Conservation (phyloP, 2,329 filamentous ascomycete species). For the Alternaria longipes region DNA sequence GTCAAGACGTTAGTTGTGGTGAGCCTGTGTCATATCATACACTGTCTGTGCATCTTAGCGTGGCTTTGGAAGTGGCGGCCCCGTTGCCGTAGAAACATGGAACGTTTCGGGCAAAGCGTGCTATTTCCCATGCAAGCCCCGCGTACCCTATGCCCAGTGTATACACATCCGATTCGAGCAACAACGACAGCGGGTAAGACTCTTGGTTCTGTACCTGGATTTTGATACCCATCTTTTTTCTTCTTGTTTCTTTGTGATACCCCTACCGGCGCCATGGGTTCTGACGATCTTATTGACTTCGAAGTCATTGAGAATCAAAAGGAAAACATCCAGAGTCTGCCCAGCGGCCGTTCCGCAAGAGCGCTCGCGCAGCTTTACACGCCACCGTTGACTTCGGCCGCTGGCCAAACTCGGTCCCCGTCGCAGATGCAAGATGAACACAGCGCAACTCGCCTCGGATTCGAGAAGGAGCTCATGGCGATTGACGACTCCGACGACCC, state of each 20-base stretch:
- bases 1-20: neutral
- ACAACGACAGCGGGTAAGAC: slow-evolving; percentile 30
- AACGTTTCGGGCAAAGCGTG: slow-evolving; percentile 23
- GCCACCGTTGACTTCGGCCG: slow-evolving; percentile 60
- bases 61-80: neutral
- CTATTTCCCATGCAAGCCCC: slow-evolving; percentile 29
- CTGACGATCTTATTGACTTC: slow-evolving; percentile 69
- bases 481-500: slow-evolving; percentile 92
- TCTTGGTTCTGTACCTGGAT: slow-evolving; percentile 3
- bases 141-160: slow-evolving; percentile 8
- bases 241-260: slow-evolving; percentile 40
- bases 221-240: slow-evolving; percentile 19
- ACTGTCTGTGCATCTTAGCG: neutral
- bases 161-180: slow-evolving; percentile 25
- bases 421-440: slow-evolving; percentile 79
- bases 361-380: slow-evolving; percentile 87
- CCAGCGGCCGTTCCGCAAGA: slow-evolving; percentile 86
- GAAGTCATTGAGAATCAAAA: slow-evolving; percentile 96
- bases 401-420: slow-evolving; percentile 61
- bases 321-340: slow-evolving; percentile 95
- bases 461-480: slow-evolving; percentile 80
- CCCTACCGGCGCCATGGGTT: slow-evolving; percentile 51
- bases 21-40: neutral
- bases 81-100: slow-evolving; percentile 31
- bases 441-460: slow-evolving; percentile 81